phyloP scores from a whole-genome alignment of 2,329 filamentous ascomycete genomes.

The Nemania sp. region DNA sequence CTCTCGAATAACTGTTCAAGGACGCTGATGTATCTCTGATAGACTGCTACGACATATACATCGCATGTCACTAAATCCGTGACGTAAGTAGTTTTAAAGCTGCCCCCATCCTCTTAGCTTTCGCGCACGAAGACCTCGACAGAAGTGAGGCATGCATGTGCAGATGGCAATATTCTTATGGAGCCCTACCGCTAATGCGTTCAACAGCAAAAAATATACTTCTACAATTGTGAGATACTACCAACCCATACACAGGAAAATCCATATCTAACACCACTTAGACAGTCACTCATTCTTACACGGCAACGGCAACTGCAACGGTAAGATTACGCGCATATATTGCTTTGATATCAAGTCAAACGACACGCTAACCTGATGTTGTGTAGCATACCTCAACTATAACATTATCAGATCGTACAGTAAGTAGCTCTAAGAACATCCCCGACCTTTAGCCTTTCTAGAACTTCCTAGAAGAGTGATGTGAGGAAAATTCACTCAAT shows the following conservation, averaged over 20 bases:
- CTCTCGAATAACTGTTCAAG: neutral
- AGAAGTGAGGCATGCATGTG: neutral
- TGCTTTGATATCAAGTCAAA: neutral
- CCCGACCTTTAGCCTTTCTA: neutral
- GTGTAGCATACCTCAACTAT: slow-evolving; percentile 20
- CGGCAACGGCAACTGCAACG: slow-evolving; percentile 13
- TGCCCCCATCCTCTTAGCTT: neutral
- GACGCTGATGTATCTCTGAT: slow-evolving; percentile 19
- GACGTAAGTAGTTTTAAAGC: slow-evolving; percentile 26
- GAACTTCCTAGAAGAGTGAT: neutral
- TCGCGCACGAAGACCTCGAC: neutral
- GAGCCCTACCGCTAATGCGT: slow-evolving; percentile 12
- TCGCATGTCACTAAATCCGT: slow-evolving; percentile 26
- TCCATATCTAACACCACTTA: slow-evolving; percentile 6
- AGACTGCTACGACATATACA: slow-evolving; percentile 19
- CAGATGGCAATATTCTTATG: neutral
- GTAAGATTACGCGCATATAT: slow-evolving; percentile 3
- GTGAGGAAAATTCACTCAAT: neutral
- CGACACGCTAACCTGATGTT: neutral
- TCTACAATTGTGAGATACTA: slow-evolving; percentile 26
- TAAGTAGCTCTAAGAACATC: neutral
- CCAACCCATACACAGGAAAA: neutral
- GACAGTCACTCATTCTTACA: slow-evolving; percentile 18
- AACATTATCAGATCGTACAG: slow-evolving; percentile 1
- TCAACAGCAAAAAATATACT: slow-evolving; percentile 23